Evolutionary conservation across 2,329 filamentous ascomycete species (phyloP).

Genomic region (Gaeumannomyces tritici): DNA sequence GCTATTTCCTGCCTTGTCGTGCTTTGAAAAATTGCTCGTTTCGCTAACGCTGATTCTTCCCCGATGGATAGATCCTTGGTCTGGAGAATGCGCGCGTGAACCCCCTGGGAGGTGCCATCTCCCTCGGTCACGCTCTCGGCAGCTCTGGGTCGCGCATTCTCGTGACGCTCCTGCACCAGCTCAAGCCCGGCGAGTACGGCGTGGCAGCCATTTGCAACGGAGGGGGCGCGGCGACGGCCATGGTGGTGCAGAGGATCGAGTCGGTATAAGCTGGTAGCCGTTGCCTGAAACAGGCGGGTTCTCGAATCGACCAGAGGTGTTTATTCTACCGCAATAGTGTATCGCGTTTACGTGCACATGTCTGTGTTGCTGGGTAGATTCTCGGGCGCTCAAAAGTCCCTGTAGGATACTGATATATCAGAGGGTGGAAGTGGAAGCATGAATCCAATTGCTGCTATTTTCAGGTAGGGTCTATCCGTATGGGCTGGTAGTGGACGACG

Average conservation of each 20-base stretch:
- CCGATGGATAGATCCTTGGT: constrained; percentile 55
- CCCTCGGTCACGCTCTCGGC: constrained; percentile 82
- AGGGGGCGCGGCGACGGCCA: constrained; percentile 80
- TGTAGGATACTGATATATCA: too few relatives aligned
- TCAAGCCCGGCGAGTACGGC: constrained; percentile 87
- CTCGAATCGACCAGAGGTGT: not conserved
- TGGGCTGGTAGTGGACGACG: too few relatives aligned
- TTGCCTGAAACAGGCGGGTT: not conserved
- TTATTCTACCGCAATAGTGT: not conserved
- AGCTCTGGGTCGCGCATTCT: constrained; percentile 90
- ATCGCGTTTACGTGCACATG: not conserved
- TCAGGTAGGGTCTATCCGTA: not conserved
- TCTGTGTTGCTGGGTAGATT: too few relatives aligned
- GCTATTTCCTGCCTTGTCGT: too few relatives aligned
- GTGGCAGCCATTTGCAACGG: constrained; percentile 96
- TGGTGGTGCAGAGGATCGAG: constrained; percentile 80
- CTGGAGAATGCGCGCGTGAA: constrained; percentile 76
- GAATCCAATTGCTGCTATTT: too few relatives aligned
- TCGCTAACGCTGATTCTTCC: not conserved
- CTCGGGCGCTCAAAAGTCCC: too few relatives aligned
- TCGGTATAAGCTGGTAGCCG: constrained; percentile 27
- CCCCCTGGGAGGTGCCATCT: constrained; percentile 82
- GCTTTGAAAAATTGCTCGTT: too few relatives aligned
- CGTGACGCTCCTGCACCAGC: constrained; percentile 81
- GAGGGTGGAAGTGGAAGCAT: too few relatives aligned